Evolutionary conservation across 768 basidiomycete genomes (phyloP), one percentile per base, ranked within the genome.

Genomic region (Trametes sanguinea): DNA sequence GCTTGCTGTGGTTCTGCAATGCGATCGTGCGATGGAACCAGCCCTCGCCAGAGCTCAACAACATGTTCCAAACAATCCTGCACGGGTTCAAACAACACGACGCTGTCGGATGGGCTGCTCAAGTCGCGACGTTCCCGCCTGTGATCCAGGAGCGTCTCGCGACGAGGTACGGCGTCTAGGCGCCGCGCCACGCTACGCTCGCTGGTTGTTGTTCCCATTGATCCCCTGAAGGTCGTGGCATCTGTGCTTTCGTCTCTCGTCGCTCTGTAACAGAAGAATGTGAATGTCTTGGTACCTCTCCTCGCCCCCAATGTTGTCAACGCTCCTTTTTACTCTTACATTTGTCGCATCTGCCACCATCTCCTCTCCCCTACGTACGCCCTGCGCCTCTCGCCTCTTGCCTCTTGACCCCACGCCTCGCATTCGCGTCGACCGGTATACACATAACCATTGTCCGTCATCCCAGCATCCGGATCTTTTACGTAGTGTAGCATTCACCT

Each of bases 1-100:
- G 92, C 69, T 80, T 98, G 65, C 76, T 96, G 56, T 98, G 92
- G 90, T 98, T 99, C 86, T 96, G 96, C 76, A 98, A 98, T 73
- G 94, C 97, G 16, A 92, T 98, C 64, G 91, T 95, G 54, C 84
- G 95, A 63, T 99, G 97, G 97, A 91, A 88, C 58, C 85, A 86
- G 60, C 97, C 97, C 0, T 97, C 95, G 1, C 80, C 86, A 10
- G 93, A 96, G 76, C 83, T 99, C 60, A 94, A 97, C 73, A 80
- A 80, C 51, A 98, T 97, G 94, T 99, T 99, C 85, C 85, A 87
- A 72, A 85, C 89, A 75, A 83, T 99, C 51, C 78, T 99, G 57
- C 83, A 81, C 62, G 94, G 93, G 13, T 95, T 98, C 83, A 94
- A 94, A 79, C 83, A 86, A 68, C 92, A 95, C 73, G 87, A 94